Evolutionary conservation across 2,329 filamentous ascomycete species (phyloP).

Genomic region (Xylariaceae sp.): DNA sequence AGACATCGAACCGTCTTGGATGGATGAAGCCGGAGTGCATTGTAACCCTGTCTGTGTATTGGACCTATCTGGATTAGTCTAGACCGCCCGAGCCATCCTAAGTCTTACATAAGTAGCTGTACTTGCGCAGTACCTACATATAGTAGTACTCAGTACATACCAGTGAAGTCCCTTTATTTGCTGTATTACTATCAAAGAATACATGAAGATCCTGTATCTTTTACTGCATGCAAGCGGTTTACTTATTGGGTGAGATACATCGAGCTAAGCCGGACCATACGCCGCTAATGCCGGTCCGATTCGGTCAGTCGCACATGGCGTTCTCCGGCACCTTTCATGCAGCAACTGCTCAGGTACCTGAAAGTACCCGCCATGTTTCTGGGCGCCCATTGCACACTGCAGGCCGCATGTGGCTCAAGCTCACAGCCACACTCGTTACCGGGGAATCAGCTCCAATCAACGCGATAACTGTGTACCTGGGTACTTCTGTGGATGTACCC

Average conservation of each 20-base stretch:
- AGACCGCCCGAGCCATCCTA: background rate
- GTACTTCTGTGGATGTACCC: background rate
- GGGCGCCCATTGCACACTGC: background rate
- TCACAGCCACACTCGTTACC: background rate
- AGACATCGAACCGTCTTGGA: slow-evolving; percentile 16
- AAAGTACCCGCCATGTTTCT: background rate
- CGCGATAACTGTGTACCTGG: background rate
- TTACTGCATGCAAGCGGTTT: background rate
- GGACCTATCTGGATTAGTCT: background rate
- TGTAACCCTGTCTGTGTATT: background rate
- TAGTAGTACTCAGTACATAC: background rate
- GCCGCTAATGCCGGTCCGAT: background rate
- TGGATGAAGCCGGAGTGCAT: slow-evolving; percentile 14
- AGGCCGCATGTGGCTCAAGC: background rate
- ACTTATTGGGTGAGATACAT: background rate
- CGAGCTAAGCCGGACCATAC: background rate
- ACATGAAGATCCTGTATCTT: background rate
- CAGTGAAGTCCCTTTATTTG: too few relatives aligned
- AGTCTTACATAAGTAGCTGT: background rate
- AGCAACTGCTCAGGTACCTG: too few relatives aligned
- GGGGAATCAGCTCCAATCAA: background rate
- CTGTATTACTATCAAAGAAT: too few relatives aligned
- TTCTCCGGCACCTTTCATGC: background rate
- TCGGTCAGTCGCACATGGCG: background rate
- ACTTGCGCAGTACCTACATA: background rate